Evolutionary conservation across 768 basidiomycete genomes (phyloP).

Genomic region (Ramaria rubella): DNA sequence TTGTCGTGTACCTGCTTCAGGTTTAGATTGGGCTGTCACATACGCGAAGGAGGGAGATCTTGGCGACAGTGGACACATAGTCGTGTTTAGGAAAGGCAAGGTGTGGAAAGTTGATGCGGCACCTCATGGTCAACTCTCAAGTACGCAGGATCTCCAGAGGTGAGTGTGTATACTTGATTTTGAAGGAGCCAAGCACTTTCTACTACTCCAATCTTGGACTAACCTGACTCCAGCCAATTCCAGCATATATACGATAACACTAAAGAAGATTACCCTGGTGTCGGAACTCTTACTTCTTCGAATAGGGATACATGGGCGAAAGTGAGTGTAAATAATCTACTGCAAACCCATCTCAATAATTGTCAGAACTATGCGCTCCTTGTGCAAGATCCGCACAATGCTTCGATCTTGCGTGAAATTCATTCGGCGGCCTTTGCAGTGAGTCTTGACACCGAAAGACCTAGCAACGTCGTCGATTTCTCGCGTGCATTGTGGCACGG

Average conservation of each 20-base stretch:
- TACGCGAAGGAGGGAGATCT: conserved; percentile 51
- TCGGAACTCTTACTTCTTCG: conserved; percentile 72
- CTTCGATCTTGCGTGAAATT: conserved; percentile 58
- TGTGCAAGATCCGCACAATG: conserved; percentile 53
- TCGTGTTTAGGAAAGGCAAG: conserved; percentile 80
- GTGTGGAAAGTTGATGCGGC: conserved; percentile 74
- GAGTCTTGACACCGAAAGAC: conserved; percentile 62
- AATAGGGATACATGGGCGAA: conserved; percentile 88
- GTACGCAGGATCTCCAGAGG: conserved; percentile 61
- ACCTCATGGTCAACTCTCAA: conserved; percentile 48
- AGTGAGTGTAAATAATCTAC: conserved; percentile 34
- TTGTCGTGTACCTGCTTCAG: conserved; percentile 69
- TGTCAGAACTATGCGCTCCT: conserved; percentile 59
- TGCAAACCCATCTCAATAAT: background rate
- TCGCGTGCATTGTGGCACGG: conserved; percentile 83
- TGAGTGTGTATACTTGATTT: conserved; percentile 24
- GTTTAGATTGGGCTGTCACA: conserved; percentile 71
- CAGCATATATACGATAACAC: conserved; percentile 66
- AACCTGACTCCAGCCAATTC: conserved; percentile 49
- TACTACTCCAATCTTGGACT: background rate
- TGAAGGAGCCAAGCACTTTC: background rate
- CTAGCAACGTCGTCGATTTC: conserved; percentile 45
- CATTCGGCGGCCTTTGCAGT: conserved; percentile 84
- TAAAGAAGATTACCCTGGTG: conserved; percentile 53
- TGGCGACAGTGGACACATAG: conserved; percentile 68